Conservation (phyloP, 129 eudicot genomes). For the Glebionis coronaria region DNA sequence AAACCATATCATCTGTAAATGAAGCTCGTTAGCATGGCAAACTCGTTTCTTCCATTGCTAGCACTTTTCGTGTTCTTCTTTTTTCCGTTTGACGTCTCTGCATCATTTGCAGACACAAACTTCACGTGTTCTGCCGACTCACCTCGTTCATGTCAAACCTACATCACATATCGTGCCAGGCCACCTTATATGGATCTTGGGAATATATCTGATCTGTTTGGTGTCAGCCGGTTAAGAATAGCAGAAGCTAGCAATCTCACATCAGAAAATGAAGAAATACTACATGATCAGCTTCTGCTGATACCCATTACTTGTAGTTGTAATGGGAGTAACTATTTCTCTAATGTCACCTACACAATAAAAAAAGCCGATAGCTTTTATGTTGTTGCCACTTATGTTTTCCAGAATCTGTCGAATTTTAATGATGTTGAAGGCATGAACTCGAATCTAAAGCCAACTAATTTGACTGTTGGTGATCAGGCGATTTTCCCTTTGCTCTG, state of each 20-base stretch:
- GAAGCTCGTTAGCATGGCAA: constrained; percentile 43
- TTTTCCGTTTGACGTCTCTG: constrained; percentile 24
- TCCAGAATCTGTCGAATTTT: constrained; percentile 58
- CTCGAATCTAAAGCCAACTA: constrained; percentile 48
- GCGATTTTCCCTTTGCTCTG: constrained; percentile 68
- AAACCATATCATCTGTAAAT: constrained; percentile 2
- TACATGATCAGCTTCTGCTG: constrained; percentile 54
- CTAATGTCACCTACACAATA: constrained; percentile 49
- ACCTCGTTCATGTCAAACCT: constrained; percentile 56
- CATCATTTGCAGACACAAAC: constrained; percentile 44
- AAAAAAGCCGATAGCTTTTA: constrained; percentile 64
- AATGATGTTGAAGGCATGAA: constrained; percentile 54
- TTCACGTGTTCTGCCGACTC: constrained; percentile 54
- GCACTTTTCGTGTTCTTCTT: constrained; percentile 28
- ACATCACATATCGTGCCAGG: constrained; percentile 52
- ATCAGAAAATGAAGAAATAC: constrained; percentile 43
- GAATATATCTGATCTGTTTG: constrained; percentile 58
- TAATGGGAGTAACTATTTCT: constrained; percentile 45
- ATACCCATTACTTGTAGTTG: constrained; percentile 61
- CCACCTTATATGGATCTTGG: constrained; percentile 51
- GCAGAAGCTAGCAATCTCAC: constrained; percentile 48
- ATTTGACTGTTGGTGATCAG: constrained; percentile 53
- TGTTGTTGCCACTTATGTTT: constrained; percentile 46
- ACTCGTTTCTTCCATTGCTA: constrained; percentile 31
- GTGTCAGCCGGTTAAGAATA: constrained; percentile 49